These are phyloP conservation scores for Neurospora sp. DNA, from an alignment of 2,329 filamentous ascomycete species.

Conservation along the genomic window DNA sequence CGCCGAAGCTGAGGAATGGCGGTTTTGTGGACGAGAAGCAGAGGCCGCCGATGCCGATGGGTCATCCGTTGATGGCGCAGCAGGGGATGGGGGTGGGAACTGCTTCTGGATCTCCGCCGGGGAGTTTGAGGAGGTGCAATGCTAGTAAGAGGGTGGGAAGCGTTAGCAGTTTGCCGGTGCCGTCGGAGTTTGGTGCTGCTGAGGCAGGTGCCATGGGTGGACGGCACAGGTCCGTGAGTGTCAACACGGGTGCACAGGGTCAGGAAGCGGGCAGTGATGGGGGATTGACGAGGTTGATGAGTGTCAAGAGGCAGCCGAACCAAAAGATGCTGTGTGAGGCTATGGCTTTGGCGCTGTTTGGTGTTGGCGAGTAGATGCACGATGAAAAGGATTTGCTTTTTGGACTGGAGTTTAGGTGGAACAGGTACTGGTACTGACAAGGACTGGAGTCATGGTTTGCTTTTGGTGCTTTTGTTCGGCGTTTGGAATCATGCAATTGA, in stretches of 20 bases:
- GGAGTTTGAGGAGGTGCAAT: neutral
- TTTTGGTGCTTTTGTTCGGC: neutral
- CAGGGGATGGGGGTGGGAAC: neutral
- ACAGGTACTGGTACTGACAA: neutral
- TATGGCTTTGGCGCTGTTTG: conserved; percentile 16
- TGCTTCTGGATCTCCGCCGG: neutral
- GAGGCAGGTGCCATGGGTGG: neutral
- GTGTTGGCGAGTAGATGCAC: conserved; percentile 7
- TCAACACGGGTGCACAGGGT: conserved; percentile 1
- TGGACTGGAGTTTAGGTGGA: neutral
- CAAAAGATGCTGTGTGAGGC: conserved; percentile 14
- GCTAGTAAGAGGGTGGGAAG: neutral
- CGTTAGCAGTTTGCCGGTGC: neutral
- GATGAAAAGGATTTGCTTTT: neutral
- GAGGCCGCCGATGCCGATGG: neutral
- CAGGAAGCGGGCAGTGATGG: conserved; percentile 3
- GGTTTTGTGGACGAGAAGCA: neutral
- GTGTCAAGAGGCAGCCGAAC: conserved; percentile 11
- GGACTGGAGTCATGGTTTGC: neutral
- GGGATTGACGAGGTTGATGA: conserved; percentile 14
- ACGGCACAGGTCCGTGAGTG: conserved; percentile 1
- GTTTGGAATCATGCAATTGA: neutral
- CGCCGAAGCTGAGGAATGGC: neutral
- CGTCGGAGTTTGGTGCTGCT: neutral
- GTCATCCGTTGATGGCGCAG: conserved; percentile 1